These are phyloP conservation scores for Acacia concinna DNA, from an alignment of 331 rosid genomes.

Conservation along the genomic window DNA sequence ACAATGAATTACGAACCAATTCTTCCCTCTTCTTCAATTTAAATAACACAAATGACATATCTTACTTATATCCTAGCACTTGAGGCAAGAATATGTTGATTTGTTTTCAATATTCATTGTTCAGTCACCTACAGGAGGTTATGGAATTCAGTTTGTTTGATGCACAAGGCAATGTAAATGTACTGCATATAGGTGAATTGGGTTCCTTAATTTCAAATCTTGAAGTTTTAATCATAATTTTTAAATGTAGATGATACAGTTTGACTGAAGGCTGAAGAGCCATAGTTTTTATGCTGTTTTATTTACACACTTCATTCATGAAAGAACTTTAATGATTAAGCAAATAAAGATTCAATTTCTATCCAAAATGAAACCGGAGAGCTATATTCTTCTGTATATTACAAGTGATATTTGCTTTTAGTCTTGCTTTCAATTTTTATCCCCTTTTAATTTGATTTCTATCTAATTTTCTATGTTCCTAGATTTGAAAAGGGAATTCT, in stretches of 20 bases:
- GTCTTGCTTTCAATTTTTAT: neutral
- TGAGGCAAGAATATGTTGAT: neutral
- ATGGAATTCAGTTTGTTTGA: constrained; percentile 16
- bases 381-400: neutral
- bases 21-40: neutral
- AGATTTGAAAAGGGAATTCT: neutral
- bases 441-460: neutral
- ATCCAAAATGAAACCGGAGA: neutral
- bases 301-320: neutral
- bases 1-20: neutral
- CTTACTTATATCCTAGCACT: neutral
- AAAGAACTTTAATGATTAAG: neutral
- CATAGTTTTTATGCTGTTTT: neutral
- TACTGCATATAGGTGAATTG: neutral
- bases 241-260: neutral
- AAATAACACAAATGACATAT: neutral
- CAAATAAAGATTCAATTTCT: neutral
- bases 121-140: neutral
- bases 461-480: neutral
- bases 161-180: neutral
- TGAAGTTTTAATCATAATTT: neutral
- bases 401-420: neutral
- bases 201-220: neutral
- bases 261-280: neutral
- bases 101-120: neutral